These are phyloP conservation scores for Boletellus ananas DNA, from an alignment of 768 basidiomycete species.

Conservation along the genomic window DNA sequence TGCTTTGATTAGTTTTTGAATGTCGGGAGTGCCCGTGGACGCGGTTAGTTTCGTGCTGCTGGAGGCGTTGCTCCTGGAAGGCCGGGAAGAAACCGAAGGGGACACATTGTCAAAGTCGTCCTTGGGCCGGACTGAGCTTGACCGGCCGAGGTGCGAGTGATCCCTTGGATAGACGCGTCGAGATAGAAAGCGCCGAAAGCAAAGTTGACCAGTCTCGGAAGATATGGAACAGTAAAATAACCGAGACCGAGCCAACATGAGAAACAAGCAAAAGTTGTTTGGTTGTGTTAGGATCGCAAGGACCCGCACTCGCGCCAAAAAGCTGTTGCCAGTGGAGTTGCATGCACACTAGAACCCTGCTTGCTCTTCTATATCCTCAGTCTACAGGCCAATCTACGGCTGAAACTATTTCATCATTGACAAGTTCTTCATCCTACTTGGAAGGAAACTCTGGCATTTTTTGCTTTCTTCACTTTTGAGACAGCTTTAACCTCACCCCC, in stretches of 20 bases:
- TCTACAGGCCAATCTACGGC: no score
- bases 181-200: conserved; percentile 18
- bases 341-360: no score
- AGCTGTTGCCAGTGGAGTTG: no score
- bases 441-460: no score
- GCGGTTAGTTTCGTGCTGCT: not conserved
- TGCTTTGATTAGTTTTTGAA: conserved; percentile 30
- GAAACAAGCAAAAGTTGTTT: not conserved
- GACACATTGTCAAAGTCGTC: not conserved
- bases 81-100: not conserved
- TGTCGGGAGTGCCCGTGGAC: conserved; percentile 6
- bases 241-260: conserved; percentile 25
- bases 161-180: not conserved
- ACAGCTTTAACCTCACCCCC: no score
- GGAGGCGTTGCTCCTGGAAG: conserved; percentile 1
- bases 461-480: no score
- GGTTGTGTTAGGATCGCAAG: no score
- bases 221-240: conserved; percentile 8
- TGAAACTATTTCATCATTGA: no score
- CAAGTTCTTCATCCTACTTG: no score
- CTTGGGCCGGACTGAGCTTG: not conserved
- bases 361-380: no score
- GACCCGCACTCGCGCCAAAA: no score
- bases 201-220: conserved; percentile 17
- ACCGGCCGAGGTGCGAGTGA: conserved; percentile 2